Percentiles rank a stretch among this genome's conserved stretches.
phyloP scores from a whole-genome alignment of 2,329 filamentous ascomycete species.

The Thelonectria olida region DNA sequence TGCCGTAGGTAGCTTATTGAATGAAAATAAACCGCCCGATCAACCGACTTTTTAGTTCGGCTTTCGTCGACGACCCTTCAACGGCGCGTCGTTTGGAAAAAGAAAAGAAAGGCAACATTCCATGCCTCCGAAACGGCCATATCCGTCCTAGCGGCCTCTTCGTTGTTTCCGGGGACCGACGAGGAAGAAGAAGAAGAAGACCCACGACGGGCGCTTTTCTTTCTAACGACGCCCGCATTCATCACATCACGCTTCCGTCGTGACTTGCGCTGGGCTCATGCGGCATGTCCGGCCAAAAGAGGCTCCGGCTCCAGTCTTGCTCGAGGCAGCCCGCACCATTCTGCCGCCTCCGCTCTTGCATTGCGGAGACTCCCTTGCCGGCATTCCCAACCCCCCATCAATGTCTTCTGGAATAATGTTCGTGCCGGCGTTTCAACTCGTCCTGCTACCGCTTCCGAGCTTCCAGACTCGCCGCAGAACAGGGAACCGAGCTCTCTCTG shows the following conservation, averaged over 20 bases:
- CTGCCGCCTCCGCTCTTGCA: conserved; percentile 15
- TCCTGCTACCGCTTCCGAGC: neutral
- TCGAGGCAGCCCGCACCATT: conserved; percentile 1
- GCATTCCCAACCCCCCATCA: conserved; percentile 29
- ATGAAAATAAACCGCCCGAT: too few species aligned
- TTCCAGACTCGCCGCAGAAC: neutral
- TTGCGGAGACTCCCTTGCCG: too few species aligned
- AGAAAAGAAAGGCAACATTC: neutral
- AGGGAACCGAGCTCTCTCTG: neutral
- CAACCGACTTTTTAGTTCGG: too few species aligned
- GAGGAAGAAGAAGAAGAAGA: too few species aligned
- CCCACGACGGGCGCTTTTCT: neutral
- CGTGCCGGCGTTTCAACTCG: conserved; percentile 14
- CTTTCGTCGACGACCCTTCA: neutral
- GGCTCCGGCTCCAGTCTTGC: too few species aligned
- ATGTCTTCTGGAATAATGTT: conserved; percentile 25
- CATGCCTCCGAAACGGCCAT: conserved; percentile 1
- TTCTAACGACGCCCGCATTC: too few species aligned
- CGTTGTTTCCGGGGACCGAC: too few species aligned
- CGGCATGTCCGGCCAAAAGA: neutral
- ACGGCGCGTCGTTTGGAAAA: neutral
- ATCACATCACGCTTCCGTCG: too few species aligned
- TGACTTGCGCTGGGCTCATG: too few species aligned
- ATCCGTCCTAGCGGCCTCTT: conserved; percentile 1
- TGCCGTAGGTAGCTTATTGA: too few species aligned